Evolutionary conservation across 2,329 filamentous ascomycete species (phyloP), one percentile per base, ranked within the genome.

Genomic region (Pyricularia pennisetigena): DNA sequence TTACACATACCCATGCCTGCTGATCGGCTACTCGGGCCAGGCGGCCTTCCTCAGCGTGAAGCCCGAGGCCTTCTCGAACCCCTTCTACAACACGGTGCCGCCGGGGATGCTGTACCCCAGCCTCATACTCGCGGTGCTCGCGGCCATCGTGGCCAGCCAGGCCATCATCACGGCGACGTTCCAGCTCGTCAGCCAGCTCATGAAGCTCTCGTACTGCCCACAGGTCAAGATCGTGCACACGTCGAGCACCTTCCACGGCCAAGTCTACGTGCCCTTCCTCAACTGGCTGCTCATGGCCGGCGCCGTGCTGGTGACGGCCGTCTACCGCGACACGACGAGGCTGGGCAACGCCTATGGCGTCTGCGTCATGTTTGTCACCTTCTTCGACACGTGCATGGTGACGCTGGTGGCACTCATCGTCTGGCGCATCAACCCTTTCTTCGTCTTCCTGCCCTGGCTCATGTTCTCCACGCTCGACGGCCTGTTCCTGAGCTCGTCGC

Each of bases 321-420:
- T 91, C 7, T 93, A 91, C 78, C 54, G 66, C 29, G 69, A 86
- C 82, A 90, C 89, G 0, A 90, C 87, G 0, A 82, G 82, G 68
- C 82, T 93, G 0, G 90, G 90, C 28, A 87, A 92, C 72, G 90
- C 90, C 0, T 93, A 93, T 72, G 90, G 91, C 57, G 88, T 92
- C 8, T 94, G 91, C 71, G 91, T 94, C 74, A 92, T 93, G 72
- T 86, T 91, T 65, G 91, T 93, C 62, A 92, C 90, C 0, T 92
- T 93, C 75, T 88, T 94, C 73, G 90, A 89, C 68, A 93, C 90
- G 0, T 89, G 85, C 75, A 88, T 94, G 83, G 88, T 92, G 1
- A 85, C 89, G 0, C 79, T 94, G 0, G 88, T 90, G 1, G 88
- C 90, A 0, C 81, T 93, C 2, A 82, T 93, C 54, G 88, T 92